Base-by-base conservation (phyloP, 1,139 yeast genomes). In the Yamadazyma mexicana region DNA sequence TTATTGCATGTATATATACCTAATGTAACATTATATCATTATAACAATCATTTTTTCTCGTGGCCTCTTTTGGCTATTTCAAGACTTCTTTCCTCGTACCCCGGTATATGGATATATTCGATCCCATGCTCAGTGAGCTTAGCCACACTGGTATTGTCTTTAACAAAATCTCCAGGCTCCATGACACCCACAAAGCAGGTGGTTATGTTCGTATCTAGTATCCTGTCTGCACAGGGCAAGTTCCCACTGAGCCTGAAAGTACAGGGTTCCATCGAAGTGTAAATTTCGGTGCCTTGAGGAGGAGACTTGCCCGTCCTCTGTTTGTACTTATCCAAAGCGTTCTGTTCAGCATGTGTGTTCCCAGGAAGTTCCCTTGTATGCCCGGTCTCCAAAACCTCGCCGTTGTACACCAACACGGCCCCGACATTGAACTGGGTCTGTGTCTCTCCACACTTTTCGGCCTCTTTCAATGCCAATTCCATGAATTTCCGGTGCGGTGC, bases 261-360 rank as follows among this genome's bases (percentile, higher is more conserved):
- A 58, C 99, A 94, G 0, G 99, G 99, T 55, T 94, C 99, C 98
- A 94, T 94, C 0, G 98, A 87, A 0, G 98, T 92, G 60, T 87
- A 94, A 10, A 92, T 64, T 32, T 85, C 88, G 0, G 95, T 80
- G 0, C 96, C 96, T 14, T 55, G 58, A 0, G 98, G 97, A 4
- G 66, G 68, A 4, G 58, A 49, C 1, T 54, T 49, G 2, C 77
- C 76, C 1, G 59, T 51, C 23, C 56, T 45, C 2, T 52, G 43
- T 41, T 72, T 80, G 51, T 83, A 85, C 59, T 94, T 94, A 33
- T 83, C 86, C 42, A 94, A 61, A 0, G 97, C 97, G 66, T 95
- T 85, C 56, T 94, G 97, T 56, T 94, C 99, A 2, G 98, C 98
- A 60, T 94, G 99, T 0, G 99, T 94, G 58, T 94, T 94, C 0